Conservation (phyloP, 345 rosid species). For the Litchi chinensis region DNA sequence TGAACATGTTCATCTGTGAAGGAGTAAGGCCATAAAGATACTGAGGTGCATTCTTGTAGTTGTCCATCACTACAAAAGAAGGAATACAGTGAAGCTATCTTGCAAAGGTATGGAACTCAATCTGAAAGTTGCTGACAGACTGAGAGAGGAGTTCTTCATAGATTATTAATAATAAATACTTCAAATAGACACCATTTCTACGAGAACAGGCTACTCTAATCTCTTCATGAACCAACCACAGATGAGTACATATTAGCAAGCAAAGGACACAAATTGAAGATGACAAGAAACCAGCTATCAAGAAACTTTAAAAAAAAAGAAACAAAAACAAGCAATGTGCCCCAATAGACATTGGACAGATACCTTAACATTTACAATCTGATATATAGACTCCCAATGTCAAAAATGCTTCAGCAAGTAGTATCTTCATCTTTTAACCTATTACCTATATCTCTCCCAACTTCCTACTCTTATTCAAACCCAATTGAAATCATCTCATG, state of each 20-base stretch:
- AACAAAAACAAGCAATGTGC: neutral
- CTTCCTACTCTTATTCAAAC: neutral
- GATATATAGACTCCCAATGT: neutral
- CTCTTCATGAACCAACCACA: neutral
- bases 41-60: conserved; percentile 76
- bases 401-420: neutral
- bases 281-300: neutral
- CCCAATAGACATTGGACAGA: neutral
- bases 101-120: neutral
- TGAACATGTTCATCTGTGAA: conserved; percentile 89
- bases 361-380: neutral
- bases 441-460: neutral
- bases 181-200: neutral
- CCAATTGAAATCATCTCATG: neutral
- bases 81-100: conserved; percentile 3
- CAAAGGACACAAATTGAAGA: neutral
- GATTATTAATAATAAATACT: neutral
- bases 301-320: neutral
- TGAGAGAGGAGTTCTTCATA: conserved; percentile 1
- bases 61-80: conserved; percentile 64
- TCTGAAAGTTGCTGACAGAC: neutral
- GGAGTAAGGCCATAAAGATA: conserved; percentile 81
- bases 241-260: neutral
- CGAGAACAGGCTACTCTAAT: neutral
- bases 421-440: neutral